Evolutionary conservation across 78 protist species (phyloP).

Genomic region (slime mould (Dictyostelium discoideum)): DNA sequence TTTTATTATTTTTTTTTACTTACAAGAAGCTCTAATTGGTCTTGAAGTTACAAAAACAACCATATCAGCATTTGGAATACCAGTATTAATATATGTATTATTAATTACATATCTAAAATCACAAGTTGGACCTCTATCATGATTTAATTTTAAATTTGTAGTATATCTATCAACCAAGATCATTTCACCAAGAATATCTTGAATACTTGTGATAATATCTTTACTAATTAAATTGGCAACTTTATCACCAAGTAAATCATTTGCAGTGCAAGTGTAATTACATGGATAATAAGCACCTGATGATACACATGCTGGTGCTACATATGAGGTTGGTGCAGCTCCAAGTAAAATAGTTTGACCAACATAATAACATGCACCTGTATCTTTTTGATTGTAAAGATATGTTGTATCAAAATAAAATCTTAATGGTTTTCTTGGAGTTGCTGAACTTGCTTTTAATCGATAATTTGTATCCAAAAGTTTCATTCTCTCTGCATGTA

Average conservation of each 20-base stretch:
- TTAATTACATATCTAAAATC: neutral
- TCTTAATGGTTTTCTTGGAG: neutral
- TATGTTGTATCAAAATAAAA: neutral
- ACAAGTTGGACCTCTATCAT: neutral
- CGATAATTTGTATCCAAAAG: neutral
- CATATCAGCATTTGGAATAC: constrained; percentile 1
- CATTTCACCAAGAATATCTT: neutral
- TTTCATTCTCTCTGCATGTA: neutral
- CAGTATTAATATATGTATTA: neutral
- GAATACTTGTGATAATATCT: neutral
- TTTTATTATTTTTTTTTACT: neutral
- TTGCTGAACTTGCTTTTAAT: neutral
- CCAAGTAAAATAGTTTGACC: neutral
- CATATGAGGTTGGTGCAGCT: too few relatives aligned
- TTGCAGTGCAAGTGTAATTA: neutral
- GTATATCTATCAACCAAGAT: neutral
- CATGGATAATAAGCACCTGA: neutral
- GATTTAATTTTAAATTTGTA: neutral
- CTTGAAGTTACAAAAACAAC: constrained; percentile 3
- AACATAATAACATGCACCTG: constrained; percentile 15
- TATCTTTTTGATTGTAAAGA: neutral
- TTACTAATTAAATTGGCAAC: neutral
- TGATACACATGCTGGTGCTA: neutral
- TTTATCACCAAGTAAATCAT: neutral
- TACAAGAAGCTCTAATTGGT: neutral